Evolutionary conservation across 2,329 filamentous ascomycete genomes (phyloP).

Genomic region (Pestalotiopsis fici): DNA sequence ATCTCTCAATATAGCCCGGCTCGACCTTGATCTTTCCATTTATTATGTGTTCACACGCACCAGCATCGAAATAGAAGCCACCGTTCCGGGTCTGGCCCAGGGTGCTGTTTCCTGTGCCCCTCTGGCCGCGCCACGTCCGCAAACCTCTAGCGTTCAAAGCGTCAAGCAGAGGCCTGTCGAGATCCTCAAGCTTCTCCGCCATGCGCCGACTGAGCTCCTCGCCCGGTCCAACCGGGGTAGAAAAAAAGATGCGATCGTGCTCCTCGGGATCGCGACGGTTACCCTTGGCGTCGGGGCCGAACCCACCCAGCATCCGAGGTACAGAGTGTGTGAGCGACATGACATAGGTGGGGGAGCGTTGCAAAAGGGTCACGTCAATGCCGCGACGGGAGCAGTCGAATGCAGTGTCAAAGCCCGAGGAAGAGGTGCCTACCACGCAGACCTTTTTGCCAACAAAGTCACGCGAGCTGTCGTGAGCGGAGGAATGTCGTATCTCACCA

Average conservation of each 20-base stretch:
- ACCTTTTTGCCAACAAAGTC: conserved; percentile 50
- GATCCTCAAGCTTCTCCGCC: conserved; percentile 35
- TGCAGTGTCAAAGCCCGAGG: conserved; percentile 60
- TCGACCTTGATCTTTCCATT: conserved; percentile 58
- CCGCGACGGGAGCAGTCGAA: conserved; percentile 61
- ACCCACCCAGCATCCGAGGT: not conserved
- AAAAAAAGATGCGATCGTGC: conserved; percentile 62
- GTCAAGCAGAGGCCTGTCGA: conserved; percentile 40
- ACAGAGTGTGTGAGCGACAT: conserved; percentile 41
- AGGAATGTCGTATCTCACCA: conserved; percentile 47
- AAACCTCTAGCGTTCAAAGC: conserved; percentile 59
- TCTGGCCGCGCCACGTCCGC: conserved; percentile 55
- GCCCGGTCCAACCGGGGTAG: conserved; percentile 58
- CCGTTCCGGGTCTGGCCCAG: conserved; percentile 65
- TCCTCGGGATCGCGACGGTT: conserved; percentile 55
- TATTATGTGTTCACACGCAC: conserved; percentile 52
- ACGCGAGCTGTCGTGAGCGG: conserved; percentile 43
- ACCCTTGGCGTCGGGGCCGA: conserved; percentile 48
- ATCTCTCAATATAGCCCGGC: conserved; percentile 33
- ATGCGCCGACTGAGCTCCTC: conserved; percentile 57
- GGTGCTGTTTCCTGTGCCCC: conserved; percentile 52
- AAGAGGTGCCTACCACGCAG: conserved; percentile 59
- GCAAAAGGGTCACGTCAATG: conserved; percentile 60
- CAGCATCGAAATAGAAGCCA: conserved; percentile 62
- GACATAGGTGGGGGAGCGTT: conserved; percentile 59